These are phyloP conservation scores for Wickerhamiella galacta DNA, from an alignment of 805 yeast genomes.

Conservation along the genomic window DNA sequence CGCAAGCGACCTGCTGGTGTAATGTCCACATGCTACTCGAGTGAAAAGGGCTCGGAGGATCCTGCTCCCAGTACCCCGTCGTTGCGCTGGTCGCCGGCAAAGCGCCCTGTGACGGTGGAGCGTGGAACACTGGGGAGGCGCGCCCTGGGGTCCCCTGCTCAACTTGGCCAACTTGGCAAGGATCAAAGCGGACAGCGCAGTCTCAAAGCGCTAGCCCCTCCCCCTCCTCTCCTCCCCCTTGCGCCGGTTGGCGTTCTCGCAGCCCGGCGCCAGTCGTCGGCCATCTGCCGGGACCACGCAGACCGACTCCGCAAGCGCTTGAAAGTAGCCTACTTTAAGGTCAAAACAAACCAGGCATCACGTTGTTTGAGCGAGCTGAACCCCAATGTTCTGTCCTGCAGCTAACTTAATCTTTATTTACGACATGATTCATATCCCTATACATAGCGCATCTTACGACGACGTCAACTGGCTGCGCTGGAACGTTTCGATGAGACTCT, in stretches of 20 bases:
- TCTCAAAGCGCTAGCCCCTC: slow-evolving; percentile 5
- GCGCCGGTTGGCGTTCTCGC: background rate
- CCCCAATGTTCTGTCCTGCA: background rate
- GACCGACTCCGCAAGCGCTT: slow-evolving; percentile 4
- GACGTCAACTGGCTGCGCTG: too few relatives aligned
- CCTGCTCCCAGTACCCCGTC: background rate
- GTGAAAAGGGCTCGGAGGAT: too few relatives aligned
- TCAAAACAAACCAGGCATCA: slow-evolving; percentile 5
- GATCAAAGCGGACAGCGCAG: slow-evolving; percentile 1
- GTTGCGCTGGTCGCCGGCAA: slow-evolving; percentile 3
- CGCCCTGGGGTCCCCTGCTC: slow-evolving; percentile 2
- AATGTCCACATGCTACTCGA: too few relatives aligned
- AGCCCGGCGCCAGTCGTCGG: background rate
- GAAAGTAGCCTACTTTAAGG: slow-evolving; percentile 7
- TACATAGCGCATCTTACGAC: too few relatives aligned
- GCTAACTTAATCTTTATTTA: too few relatives aligned
- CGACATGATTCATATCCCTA: too few relatives aligned
- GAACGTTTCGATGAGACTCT: slow-evolving; percentile 14
- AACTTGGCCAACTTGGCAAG: background rate
- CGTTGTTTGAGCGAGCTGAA: slow-evolving; percentile 3
- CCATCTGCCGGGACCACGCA: slow-evolving; percentile 1
- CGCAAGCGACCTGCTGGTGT: too few relatives aligned
- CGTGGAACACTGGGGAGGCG: background rate
- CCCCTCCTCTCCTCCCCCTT: slow-evolving; percentile 4
- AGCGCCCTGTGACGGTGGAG: slow-evolving; percentile 4